These are phyloP conservation scores for Sarcocystis neurona DNA, from an alignment of 169 alveolate species.

Conservation along the genomic window DNA sequence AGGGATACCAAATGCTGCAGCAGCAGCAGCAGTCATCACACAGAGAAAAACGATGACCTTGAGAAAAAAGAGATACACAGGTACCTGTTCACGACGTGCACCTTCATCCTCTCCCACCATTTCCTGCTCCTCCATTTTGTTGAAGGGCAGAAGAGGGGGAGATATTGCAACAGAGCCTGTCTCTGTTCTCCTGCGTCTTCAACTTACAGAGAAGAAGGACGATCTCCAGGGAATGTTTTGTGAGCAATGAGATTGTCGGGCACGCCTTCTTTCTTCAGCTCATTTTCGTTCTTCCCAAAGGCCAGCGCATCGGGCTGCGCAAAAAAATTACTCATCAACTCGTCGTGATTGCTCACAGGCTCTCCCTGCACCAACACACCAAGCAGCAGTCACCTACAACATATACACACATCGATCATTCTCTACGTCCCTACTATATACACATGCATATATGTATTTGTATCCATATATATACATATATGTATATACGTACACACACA, in stretches of 20 bases:
- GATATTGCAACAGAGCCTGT: no score
- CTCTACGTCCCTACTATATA: no score
- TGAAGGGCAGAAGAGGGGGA: no score
- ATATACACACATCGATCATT: background rate
- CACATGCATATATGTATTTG: no score
- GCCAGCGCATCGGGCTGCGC: constrained; percentile 99
- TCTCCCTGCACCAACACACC: constrained; percentile 18
- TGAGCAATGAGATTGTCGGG: constrained; percentile 86
- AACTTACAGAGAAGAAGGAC: constrained; percentile 83
- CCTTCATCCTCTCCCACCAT: no score
- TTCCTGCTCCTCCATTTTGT: no score
- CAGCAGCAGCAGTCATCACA: no score
- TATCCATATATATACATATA: constrained; percentile 24
- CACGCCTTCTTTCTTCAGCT: constrained; percentile 66
- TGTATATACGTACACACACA: background rate
- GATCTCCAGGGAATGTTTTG: constrained; percentile 95
- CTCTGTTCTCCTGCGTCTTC: no score
- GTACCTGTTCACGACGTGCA: no score
- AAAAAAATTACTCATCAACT: constrained; percentile 97
- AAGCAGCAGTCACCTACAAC: background rate
- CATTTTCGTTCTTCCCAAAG: constrained; percentile 72
- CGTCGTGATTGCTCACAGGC: constrained; percentile 88
- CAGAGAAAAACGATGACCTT: no score
- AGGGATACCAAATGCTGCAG: no score
- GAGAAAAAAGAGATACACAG: no score